phyloP scores from a whole-genome alignment of 208 protist genomes.

The Leishmania martiniquensis region DNA sequence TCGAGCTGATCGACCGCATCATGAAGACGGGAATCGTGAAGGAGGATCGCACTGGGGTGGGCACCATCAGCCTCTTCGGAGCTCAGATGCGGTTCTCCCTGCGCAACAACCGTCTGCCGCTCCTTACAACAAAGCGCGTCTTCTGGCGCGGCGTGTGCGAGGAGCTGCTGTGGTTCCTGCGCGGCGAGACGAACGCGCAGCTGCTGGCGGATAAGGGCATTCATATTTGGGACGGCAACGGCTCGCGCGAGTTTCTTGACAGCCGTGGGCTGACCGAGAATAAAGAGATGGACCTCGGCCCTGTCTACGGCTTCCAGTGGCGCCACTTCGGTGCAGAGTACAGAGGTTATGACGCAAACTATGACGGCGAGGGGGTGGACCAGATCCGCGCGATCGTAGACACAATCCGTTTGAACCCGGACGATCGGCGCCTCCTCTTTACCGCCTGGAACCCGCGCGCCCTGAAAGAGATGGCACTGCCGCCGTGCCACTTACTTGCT shows the following conservation, averaged over 20 bases:
- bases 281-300: slow-evolving; percentile 97
- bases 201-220: slow-evolving; percentile 91
- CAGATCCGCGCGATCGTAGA: slow-evolving; percentile 95
- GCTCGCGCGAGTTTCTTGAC: slow-evolving; percentile 96
- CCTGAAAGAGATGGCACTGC: slow-evolving; percentile 97
- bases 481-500: slow-evolving; percentile 98
- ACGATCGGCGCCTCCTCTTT: slow-evolving; percentile 96
- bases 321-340: slow-evolving; percentile 98
- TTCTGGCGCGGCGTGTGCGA: slow-evolving; percentile 98
- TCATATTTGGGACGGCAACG: slow-evolving; percentile 99
- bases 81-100: slow-evolving; percentile 97
- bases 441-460: slow-evolving; percentile 98
- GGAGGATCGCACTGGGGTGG: slow-evolving; percentile 96
- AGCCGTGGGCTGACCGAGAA: slow-evolving; percentile 91
- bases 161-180: slow-evolving; percentile 99
- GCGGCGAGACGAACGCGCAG: slow-evolving; percentile 96
- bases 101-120: slow-evolving; percentile 92
- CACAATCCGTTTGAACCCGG: slow-evolving; percentile 94
- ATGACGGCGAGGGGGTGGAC: slow-evolving; percentile 96
- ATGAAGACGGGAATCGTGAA: slow-evolving; percentile 75
- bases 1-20: slow-evolving; percentile 87
- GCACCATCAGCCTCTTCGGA: slow-evolving; percentile 96
- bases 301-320: slow-evolving; percentile 99
- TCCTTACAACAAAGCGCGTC: slow-evolving; percentile 99
- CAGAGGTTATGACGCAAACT: slow-evolving; percentile 81